These are phyloP conservation scores for Ogataea sp. DNA, from an alignment of 805 yeast species.

Conservation along the genomic window DNA sequence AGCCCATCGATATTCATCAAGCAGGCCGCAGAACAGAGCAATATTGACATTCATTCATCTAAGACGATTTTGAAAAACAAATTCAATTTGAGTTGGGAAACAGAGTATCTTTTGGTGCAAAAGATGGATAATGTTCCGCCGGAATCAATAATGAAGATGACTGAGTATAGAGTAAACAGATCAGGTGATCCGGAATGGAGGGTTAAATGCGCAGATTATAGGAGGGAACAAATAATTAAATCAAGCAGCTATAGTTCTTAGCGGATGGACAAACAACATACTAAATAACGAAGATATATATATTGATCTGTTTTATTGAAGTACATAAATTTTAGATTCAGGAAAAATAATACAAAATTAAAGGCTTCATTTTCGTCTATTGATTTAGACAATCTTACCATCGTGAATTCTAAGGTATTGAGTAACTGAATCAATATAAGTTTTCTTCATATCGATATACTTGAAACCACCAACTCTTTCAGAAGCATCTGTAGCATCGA, in stretches of 20 bases:
- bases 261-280: too few species aligned
- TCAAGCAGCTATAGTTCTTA: too few species aligned
- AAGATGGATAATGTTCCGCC: background rate
- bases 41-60: background rate
- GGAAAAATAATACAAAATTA: too few species aligned
- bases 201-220: background rate
- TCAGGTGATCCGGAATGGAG: background rate
- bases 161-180: background rate
- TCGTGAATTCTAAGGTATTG: slow-evolving; percentile 8
- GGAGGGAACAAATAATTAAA: background rate
- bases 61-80: background rate
- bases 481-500: background rate
- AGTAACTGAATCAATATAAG: slow-evolving; percentile 3
- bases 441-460: slow-evolving; percentile 3
- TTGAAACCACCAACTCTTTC: background rate
- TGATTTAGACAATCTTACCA: too few species aligned
- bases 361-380: too few species aligned
- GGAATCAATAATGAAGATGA: background rate
- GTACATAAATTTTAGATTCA: too few species aligned
- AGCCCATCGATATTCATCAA: background rate
- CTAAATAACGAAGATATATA: too few species aligned
- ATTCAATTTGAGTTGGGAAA: background rate
- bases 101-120: background rate
- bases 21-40: background rate
- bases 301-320: too few species aligned